A percentile compares a stretch with the other conserved stretches of the same genome.
Evolutionary conservation across 2,329 filamentous ascomycete species (phyloP).

Genomic region (Exutisphaerella laricina): DNA sequence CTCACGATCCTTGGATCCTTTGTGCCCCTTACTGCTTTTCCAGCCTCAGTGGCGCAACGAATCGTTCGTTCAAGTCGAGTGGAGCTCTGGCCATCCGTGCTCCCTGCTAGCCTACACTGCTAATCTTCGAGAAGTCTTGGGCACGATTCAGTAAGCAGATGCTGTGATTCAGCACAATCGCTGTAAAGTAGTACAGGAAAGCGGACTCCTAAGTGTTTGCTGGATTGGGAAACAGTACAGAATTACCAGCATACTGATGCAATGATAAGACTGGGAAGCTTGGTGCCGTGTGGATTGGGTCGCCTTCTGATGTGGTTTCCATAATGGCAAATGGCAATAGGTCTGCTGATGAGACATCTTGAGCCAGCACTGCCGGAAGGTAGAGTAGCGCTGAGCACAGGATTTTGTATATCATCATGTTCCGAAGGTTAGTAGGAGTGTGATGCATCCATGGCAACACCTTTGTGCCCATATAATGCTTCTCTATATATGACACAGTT

Average conservation of each 20-base stretch:
- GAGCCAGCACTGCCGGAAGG: too few relatives aligned
- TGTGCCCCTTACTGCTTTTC: conserved; percentile 31
- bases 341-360: conserved; percentile 6
- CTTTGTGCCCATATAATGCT: too few relatives aligned
- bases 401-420: too few relatives aligned
- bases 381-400: too few relatives aligned
- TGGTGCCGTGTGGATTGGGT: conserved; percentile 26
- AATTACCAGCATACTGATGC: conserved; percentile 25
- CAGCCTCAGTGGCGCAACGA: conserved; percentile 31
- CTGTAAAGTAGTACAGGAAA: conserved; percentile 30
- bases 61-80: conserved; percentile 33
- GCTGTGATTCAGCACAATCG: conserved; percentile 29
- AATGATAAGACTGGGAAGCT: conserved; percentile 29
- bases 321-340: conserved; percentile 7
- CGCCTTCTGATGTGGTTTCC: conserved; percentile 21
- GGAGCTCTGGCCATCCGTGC: conserved; percentile 34
- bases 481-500: too few relatives aligned
- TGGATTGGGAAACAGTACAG: conserved; percentile 21
- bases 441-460: too few relatives aligned
- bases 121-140: conserved; percentile 32
- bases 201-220: conserved; percentile 28
- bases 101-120: conserved; percentile 37
- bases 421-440: too few relatives aligned
- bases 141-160: conserved; percentile 36
- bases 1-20: conserved; percentile 36